These are phyloP conservation scores for Leccinum boreale DNA, from an alignment of 768 basidiomycete species.

Conservation along the genomic window DNA sequence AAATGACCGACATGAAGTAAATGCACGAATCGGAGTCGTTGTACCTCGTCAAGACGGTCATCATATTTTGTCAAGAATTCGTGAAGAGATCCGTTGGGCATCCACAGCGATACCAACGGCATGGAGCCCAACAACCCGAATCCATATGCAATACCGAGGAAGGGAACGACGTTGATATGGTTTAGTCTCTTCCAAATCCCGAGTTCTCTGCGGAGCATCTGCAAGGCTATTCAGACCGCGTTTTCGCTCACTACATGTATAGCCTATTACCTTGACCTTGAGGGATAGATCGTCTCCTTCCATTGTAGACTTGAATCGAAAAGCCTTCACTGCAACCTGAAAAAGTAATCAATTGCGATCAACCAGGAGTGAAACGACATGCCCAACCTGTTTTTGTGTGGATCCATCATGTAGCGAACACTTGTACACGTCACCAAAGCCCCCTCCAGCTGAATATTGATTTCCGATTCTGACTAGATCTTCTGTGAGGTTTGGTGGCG, in stretches of 20 bases:
- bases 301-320: background rate
- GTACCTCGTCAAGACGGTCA: background rate
- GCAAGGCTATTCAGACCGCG: background rate
- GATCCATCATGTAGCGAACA: too few species aligned
- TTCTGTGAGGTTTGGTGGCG: too few species aligned
- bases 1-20: background rate
- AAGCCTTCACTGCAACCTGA: background rate
- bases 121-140: background rate
- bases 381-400: background rate
- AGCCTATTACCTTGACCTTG: slow-evolving; percentile 1
- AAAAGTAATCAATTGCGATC: background rate
- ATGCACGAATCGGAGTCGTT: background rate
- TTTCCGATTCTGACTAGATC: too few species aligned
- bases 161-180: background rate
- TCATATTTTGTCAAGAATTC: background rate
- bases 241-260: background rate
- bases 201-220: background rate
- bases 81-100: background rate
- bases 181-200: background rate
- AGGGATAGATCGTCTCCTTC: background rate
- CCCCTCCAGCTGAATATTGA: too few species aligned
- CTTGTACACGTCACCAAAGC: too few species aligned
- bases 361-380: background rate
- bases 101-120: background rate
- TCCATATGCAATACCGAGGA: background rate